phyloP scores from a whole-genome alignment of 257 asterid species.

The Lavandula angustifolia region DNA sequence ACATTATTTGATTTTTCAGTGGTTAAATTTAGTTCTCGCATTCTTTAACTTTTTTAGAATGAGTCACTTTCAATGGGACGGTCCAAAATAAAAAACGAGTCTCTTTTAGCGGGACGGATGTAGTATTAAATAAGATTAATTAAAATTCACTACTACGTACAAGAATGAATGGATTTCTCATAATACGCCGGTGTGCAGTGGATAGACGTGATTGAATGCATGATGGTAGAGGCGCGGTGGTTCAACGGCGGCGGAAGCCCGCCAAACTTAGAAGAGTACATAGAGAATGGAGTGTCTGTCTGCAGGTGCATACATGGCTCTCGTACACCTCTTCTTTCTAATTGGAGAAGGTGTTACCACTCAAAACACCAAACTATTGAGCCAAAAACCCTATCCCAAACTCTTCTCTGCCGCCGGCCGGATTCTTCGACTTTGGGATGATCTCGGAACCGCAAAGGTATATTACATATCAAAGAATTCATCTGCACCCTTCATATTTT shows the following conservation, averaged over 20 bases:
- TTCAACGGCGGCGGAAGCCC: slow-evolving; percentile 49
- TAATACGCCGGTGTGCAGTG: slow-evolving; percentile 6
- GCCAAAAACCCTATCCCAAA: slow-evolving; percentile 57
- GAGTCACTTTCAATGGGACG: no score
- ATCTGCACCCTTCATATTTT: no score
- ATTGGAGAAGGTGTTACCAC: slow-evolving; percentile 62
- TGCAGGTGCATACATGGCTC: slow-evolving; percentile 74
- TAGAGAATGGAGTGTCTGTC: slow-evolving; percentile 68
- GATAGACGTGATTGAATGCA: slow-evolving; percentile 70
- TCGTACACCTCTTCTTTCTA: slow-evolving; percentile 66
- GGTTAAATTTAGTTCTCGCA: no score
- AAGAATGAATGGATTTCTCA: no score
- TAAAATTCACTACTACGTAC: no score
- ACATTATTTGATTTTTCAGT: not conserved
- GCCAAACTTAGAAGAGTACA: slow-evolving; percentile 59
- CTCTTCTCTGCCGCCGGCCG: slow-evolving; percentile 63
- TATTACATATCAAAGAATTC: no score
- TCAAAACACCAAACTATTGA: slow-evolving; percentile 39
- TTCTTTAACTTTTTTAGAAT: no score
- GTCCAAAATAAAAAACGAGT: no score
- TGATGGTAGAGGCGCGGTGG: slow-evolving; percentile 72
- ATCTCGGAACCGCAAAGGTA: slow-evolving; percentile 73
- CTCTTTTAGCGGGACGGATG: no score
- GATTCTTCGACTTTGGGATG: slow-evolving; percentile 76
- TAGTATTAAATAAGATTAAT: no score